Evolutionary conservation across 2,329 filamentous ascomycete genomes (phyloP), one percentile per base, ranked within the genome.

Genomic region (Venturia oleaginea): DNA sequence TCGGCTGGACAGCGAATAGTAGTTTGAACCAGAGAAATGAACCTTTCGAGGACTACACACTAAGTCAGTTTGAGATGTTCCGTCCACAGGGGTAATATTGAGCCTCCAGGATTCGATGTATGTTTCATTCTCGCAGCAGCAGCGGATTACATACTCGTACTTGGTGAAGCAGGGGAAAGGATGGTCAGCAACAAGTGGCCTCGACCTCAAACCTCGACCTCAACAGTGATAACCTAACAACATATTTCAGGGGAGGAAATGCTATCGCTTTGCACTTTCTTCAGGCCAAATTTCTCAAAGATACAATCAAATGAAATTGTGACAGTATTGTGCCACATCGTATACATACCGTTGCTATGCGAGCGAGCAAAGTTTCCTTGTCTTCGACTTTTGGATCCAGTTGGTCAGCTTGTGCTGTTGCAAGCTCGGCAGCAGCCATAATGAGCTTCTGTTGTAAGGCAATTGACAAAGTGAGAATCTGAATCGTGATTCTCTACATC

Each of bases 1-100:
- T 54, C 30, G 66, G 66, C 17, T 67, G 61, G 17, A 38, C 62
- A 19, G 62, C 37, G 30, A 64, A 59, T 19, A 64, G 60, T 27
- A 64, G 59, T 42, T 61, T 43, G 40, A 61, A 46, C 59, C 46
- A 51, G 46, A 51, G 46, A 13, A 51, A 27, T 15, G 46, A 51
- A 10, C 22, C 46, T 27, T 51, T 43, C 8, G 59, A 19, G 19
- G n/a, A 61, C 46, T 51, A 27, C 24, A 51, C 15, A 27, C 46
- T 27, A 22, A 51, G 24, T 51, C 22, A 51, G 46, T 27, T 4
- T 27, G 22, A 27, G 46, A 22, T 13, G 22, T 51, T 51, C 22
- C 3, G 13, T 51, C 24, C 27, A 13, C 2, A 22, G 43, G 2
- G 22, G 43, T 10, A 22, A 24, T 27, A 13, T 27, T 51, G 46